A percentile compares a stretch with the other conserved stretches of the same genome.
Evolutionary conservation across 768 basidiomycete genomes (phyloP).

Genomic region (Podaxis sp.): DNA sequence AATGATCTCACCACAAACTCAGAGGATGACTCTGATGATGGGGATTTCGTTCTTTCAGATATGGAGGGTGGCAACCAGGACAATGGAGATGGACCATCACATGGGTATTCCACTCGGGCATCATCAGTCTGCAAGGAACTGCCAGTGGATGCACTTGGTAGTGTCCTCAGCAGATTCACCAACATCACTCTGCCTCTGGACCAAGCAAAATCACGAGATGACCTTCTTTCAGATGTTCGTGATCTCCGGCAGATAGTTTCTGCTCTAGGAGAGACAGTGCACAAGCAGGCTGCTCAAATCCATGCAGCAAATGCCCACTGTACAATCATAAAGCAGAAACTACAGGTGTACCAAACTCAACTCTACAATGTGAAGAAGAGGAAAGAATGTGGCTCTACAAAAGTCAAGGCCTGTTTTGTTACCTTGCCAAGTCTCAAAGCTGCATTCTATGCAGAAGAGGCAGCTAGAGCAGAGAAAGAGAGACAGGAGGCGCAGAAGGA

Average conservation of each 20-base stretch:
- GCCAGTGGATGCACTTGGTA: too few species aligned
- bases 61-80: too few species aligned
- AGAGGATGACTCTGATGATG: neutral
- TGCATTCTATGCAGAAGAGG: neutral
- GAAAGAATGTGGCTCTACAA: neutral
- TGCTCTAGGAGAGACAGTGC: neutral
- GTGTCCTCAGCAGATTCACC: too few species aligned
- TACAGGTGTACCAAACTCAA: neutral
- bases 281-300: neutral
- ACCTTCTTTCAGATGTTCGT: neutral
- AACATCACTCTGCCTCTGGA: neutral
- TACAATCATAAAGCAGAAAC: neutral
- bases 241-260: neutral
- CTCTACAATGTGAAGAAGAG: neutral
- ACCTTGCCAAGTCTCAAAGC: neutral
- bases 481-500: neutral
- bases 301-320: neutral
- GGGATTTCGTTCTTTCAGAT: neutral
- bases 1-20: neutral
- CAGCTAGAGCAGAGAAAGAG: neutral
- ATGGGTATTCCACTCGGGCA: too few species aligned
- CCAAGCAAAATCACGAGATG: neutral
- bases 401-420: neutral
- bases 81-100: too few species aligned
- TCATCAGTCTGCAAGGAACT: too few species aligned